Evolutionary conservation across 2,329 filamentous ascomycete species (phyloP), one percentile per base, ranked within the genome.

Genomic region (Sclerotinia spermophila): DNA sequence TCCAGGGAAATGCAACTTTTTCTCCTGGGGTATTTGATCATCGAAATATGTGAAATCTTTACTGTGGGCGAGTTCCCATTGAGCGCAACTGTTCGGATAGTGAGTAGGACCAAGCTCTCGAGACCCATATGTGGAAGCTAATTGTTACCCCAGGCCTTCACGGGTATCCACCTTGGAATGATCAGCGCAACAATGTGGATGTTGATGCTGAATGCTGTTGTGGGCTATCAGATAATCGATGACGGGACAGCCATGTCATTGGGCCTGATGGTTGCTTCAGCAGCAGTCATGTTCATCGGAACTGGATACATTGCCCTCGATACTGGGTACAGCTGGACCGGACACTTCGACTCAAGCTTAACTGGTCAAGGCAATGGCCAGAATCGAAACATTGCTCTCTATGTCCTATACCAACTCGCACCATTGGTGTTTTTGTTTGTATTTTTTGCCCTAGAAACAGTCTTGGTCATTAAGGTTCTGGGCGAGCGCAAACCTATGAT

Each of bases 241-340:
- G 96, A 99, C 77, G 96, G 96, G 62, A 99, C 96, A 0, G 86
- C 91, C 0, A 81, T 96, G 35, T 98, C 95, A 0, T 78, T 98
- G 21, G 91, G 87, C 8, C 85, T 98, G 5, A 89, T 97, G 68
- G 73, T 90, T 66, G 83, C 83, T 56, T 97, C 95, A 21, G 90
- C 91, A 0, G 81, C 84, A 17, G 83, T 88, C 21, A 83, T 98
- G 69, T 92, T 98, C 77, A 84, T 98, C 73, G 96, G 96, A 71
- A 97, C 94, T 1, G 95, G 94, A 45, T 99, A 97, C 81, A 96
- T 99, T 78, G 92, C 94, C 19, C 90, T 99, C 73, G 96, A 99
- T 80, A 98, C 95, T 0, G 95, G 92, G 24, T 94, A 93, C 79
- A 83, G 85, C 74, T 98, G 92, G 89, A 97, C 95, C 0, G 87